Evolutionary conservation across 1,284 basidiomycete genomes (phyloP).

Genomic region (Leccinum solheimii): DNA sequence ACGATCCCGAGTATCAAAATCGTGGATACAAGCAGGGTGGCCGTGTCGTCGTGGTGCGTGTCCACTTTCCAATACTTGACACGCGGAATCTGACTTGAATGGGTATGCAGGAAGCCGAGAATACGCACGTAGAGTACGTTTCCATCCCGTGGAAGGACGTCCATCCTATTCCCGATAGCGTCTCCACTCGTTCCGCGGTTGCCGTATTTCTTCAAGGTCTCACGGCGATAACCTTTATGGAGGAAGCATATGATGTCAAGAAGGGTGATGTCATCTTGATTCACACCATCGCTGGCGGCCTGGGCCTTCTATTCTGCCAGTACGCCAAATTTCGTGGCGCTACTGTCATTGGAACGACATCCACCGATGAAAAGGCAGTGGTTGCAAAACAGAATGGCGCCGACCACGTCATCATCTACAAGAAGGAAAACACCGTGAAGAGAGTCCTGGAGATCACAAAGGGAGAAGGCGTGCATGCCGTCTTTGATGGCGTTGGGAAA

Average conservation of each 20-base stretch:
- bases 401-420: slow-evolving; percentile 85
- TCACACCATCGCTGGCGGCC: slow-evolving; percentile 87
- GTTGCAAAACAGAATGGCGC: slow-evolving; percentile 84
- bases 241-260: slow-evolving; percentile 84
- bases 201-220: slow-evolving; percentile 75
- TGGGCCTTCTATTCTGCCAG: slow-evolving; percentile 64
- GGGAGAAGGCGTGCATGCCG: slow-evolving; percentile 81
- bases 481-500: slow-evolving; percentile 94
- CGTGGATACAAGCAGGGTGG: slow-evolving; percentile 60
- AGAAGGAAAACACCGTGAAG: slow-evolving; percentile 66
- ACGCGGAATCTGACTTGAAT: not conserved
- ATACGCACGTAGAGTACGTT: slow-evolving; percentile 76
- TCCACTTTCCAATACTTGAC: not conserved
- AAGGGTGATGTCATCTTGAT: slow-evolving; percentile 74
- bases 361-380: slow-evolving; percentile 80
- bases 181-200: slow-evolving; percentile 69
- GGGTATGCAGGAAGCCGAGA: slow-evolving; percentile 47
- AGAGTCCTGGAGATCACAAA: slow-evolving; percentile 79
- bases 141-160: slow-evolving; percentile 64
- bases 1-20: slow-evolving; percentile 58
- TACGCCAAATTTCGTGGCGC: slow-evolving; percentile 74
- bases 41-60: slow-evolving; percentile 62
- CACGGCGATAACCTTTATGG: slow-evolving; percentile 78
- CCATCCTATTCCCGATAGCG: slow-evolving; percentile 53
- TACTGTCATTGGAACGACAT: slow-evolving; percentile 93